phyloP scores from a whole-genome alignment of 1,284 basidiomycete genomes.

The Vanrija sp. region DNA sequence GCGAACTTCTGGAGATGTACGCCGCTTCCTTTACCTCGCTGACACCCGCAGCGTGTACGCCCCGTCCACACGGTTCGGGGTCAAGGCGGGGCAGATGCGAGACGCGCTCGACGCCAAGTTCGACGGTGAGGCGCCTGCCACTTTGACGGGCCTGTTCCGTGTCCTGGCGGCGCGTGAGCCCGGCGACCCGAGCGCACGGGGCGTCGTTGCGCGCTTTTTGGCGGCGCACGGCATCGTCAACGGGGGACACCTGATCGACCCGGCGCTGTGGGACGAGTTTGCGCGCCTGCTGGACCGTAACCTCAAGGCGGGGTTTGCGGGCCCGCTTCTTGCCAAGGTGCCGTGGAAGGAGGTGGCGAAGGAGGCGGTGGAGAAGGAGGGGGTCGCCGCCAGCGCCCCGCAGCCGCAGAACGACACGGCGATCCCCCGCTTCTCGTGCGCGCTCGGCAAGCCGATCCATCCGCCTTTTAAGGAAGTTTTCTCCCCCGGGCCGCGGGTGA shows the following conservation, averaged over 20 bases:
- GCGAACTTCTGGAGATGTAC: slow-evolving; percentile 34
- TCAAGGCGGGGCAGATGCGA: slow-evolving; percentile 10
- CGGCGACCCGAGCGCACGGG: no score
- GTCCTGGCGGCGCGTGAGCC: no score
- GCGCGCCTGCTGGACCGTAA: slow-evolving; percentile 36
- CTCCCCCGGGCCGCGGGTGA: not conserved
- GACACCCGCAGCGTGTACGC: slow-evolving; percentile 23
- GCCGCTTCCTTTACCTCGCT: slow-evolving; percentile 5
- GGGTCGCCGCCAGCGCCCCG: not conserved
- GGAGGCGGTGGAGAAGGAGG: not conserved
- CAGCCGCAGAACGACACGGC: not conserved
- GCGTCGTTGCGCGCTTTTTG: not conserved
- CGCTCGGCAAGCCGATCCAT: slow-evolving; percentile 34
- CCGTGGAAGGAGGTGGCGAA: slow-evolving; percentile 18
- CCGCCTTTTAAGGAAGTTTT: slow-evolving; percentile 25
- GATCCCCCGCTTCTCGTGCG: slow-evolving; percentile 24
- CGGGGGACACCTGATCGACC: not conserved
- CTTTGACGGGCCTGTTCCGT: no score
- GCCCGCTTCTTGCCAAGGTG: slow-evolving; percentile 23
- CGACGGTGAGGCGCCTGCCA: not conserved
- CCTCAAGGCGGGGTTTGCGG: slow-evolving; percentile 36
- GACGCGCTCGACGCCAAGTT: slow-evolving; percentile 3
- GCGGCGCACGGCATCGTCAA: no score
- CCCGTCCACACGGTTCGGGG: slow-evolving; percentile 19
- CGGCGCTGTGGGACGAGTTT: slow-evolving; percentile 25